Percentiles rank a stretch among this genome's conserved stretches.
Conservation (phyloP, 257 asterid genomes). For the Lantana camara region DNA sequence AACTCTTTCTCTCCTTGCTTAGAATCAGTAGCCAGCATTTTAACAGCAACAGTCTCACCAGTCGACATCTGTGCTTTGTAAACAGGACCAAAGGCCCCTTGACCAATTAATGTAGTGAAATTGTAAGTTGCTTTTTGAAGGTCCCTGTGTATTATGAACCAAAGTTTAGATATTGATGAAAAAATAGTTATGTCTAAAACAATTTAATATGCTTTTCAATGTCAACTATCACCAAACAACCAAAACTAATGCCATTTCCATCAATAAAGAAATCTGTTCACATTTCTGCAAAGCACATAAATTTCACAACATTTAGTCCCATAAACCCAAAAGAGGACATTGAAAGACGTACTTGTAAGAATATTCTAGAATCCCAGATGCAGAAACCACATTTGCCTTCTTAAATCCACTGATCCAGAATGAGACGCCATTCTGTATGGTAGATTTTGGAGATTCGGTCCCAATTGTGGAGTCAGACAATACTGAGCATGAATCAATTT, state of each 20-base stretch:
- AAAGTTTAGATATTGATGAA: conserved; percentile 11
- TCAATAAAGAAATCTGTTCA: neutral
- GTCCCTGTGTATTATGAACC: conserved; percentile 55
- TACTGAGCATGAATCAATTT: conserved; percentile 51
- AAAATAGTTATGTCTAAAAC: neutral
- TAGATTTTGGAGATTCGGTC: conserved; percentile 59
- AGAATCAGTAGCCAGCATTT: conserved; percentile 78
- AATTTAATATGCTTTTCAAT: neutral
- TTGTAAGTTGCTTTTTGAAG: conserved; percentile 75
- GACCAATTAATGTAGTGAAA: conserved; percentile 75
- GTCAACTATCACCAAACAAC: neutral
- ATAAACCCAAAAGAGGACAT: neutral
- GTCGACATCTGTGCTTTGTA: conserved; percentile 74
- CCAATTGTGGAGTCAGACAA: conserved; percentile 70
- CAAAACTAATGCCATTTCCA: neutral
- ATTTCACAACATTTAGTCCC: neutral
- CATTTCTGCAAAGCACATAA: no score
- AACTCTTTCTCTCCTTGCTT: conserved; percentile 90
- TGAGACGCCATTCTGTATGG: conserved; percentile 37
- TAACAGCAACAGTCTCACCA: conserved; percentile 81
- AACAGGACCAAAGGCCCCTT: conserved; percentile 85
- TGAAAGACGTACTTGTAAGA: conserved; percentile 58
- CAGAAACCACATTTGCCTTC: conserved; percentile 59
- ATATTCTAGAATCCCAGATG: conserved; percentile 69
- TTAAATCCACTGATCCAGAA: conserved; percentile 55